Conservation (phyloP, 352 stramenopile genomes). For the Phytopythium litorale region DNA sequence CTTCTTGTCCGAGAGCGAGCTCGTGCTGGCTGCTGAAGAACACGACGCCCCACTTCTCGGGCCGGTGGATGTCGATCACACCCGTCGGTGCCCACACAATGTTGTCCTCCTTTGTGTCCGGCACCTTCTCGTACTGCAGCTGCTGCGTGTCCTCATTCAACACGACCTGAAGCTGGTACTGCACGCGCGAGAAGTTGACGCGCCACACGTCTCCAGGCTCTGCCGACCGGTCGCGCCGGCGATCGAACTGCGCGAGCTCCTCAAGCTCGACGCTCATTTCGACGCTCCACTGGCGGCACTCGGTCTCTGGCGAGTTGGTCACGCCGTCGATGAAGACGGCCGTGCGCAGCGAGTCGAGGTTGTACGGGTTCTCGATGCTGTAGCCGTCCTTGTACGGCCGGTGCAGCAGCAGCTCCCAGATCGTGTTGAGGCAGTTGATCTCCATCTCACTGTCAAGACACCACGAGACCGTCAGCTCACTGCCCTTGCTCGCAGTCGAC, state of each 20-base stretch:
- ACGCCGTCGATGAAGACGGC: slow-evolving; percentile 62
- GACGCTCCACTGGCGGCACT: slow-evolving; percentile 75
- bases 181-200: slow-evolving; percentile 89
- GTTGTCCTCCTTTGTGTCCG: slow-evolving; percentile 50
- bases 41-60: slow-evolving; percentile 67
- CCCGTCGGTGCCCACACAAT: slow-evolving; percentile 75
- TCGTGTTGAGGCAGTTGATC: slow-evolving; percentile 89
- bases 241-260: slow-evolving; percentile 66
- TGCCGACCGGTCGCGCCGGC: slow-evolving; percentile 21
- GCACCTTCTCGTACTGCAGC: slow-evolving; percentile 48
- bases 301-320: slow-evolving; percentile 61
- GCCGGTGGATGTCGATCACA: slow-evolving; percentile 72
- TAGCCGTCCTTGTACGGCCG: slow-evolving; percentile 88
- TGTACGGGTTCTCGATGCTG: slow-evolving; percentile 71
- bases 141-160: slow-evolving; percentile 43
- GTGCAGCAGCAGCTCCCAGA: slow-evolving; percentile 89
- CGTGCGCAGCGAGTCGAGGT: slow-evolving; percentile 40
- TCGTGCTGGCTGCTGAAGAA: slow-evolving; percentile 52
- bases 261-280: slow-evolving; percentile 73
- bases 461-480: no score
- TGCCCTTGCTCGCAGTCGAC: no score
- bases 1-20: slow-evolving; percentile 29
- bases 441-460: slow-evolving; percentile 68
- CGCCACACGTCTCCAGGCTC: slow-evolving; percentile 64
- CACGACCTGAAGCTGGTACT: slow-evolving; percentile 59